phyloP scores from a whole-genome alignment of 768 basidiomycete species.

The Tricholoma bakamatsutake region DNA sequence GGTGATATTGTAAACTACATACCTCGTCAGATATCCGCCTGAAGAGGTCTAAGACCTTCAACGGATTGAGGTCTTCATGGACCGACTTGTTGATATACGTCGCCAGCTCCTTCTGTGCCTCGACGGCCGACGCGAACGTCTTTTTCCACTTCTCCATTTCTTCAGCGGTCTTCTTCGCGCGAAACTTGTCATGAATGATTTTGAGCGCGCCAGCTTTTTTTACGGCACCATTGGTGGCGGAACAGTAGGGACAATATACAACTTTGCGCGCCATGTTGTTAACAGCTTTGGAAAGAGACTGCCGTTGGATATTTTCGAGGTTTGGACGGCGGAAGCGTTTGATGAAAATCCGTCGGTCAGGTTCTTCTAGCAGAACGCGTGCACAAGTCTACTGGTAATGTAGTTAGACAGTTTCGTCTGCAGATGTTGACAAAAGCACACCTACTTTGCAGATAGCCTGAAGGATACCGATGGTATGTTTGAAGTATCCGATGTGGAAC shows the following conservation, averaged over 20 bases:
- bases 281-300: slow-evolving; percentile 76
- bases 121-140: slow-evolving; percentile 76
- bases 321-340: slow-evolving; percentile 87
- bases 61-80: slow-evolving; percentile 89
- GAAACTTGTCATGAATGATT: slow-evolving; percentile 96
- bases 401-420: neutral
- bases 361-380: slow-evolving; percentile 81
- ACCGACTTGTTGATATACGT: slow-evolving; percentile 83
- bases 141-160: slow-evolving; percentile 86
- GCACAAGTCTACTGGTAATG: slow-evolving; percentile 69
- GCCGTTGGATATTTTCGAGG: slow-evolving; percentile 90
- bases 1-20: slow-evolving; percentile 6
- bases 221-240: slow-evolving; percentile 89
- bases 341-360: slow-evolving; percentile 77
- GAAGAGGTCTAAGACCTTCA: slow-evolving; percentile 92
- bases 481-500: slow-evolving; percentile 98
- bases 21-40: slow-evolving; percentile 90
- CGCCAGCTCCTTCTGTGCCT: slow-evolving; percentile 81
- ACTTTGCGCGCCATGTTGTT: slow-evolving; percentile 85
- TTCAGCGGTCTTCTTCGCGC: slow-evolving; percentile 87
- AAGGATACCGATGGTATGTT: slow-evolving; percentile 87
- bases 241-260: slow-evolving; percentile 89
- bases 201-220: slow-evolving; percentile 94
- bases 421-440: neutral
- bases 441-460: slow-evolving; percentile 96